Conservation (phyloP, 73 alveolate species). For the Stentor roeselii region DNA sequence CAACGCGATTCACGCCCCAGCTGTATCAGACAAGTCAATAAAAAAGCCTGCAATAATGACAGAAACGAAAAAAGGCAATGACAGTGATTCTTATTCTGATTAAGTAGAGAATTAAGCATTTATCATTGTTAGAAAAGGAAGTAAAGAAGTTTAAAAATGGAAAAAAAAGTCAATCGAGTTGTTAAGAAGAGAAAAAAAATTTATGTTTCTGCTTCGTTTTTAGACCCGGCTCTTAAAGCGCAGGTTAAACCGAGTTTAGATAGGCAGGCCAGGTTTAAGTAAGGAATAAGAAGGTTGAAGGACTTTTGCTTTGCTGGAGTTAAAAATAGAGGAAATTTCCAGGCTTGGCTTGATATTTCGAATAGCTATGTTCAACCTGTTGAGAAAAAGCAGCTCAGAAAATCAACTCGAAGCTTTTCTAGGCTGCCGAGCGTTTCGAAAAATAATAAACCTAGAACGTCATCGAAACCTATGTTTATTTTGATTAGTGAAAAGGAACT, state of each 20-base stretch:
- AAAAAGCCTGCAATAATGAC: neutral
- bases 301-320: neutral
- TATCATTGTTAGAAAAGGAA: too few relatives aligned
- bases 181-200: neutral
- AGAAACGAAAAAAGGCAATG: neutral
- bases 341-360: neutral
- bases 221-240: neutral
- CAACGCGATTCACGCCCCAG: conserved; percentile 9
- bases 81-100: neutral
- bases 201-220: neutral
- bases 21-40: neutral
- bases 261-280: neutral
- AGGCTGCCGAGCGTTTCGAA: neutral
- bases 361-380: neutral
- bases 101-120: neutral
- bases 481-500: neutral
- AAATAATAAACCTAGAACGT: too few relatives aligned
- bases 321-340: neutral
- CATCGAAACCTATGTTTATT: neutral
- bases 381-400: neutral
- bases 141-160: too few relatives aligned
- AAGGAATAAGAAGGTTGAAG: neutral
- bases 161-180: too few relatives aligned
- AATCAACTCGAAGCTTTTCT: neutral
- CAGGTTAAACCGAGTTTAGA: neutral